Evolutionary conservation across 441 rosid genomes (phyloP), one percentile per base, ranked within the genome.

Genomic region (Kokia cookei): DNA sequence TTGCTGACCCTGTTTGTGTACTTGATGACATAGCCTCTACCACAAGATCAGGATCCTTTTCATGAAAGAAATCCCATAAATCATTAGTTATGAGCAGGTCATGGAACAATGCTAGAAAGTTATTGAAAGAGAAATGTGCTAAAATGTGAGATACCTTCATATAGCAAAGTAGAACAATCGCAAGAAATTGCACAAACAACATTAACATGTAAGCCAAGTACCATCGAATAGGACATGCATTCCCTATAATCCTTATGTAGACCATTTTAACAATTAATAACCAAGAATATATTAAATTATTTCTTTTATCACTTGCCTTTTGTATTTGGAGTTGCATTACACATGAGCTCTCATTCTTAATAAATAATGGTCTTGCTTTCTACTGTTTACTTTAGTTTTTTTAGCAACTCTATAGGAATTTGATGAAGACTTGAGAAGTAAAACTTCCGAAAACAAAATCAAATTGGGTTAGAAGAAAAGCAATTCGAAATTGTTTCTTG

Each of bases 1-100:
- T 87, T n/a, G 96, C 62, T 47, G 96, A 79, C 82, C 88, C 96
- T 11, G 94, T 83, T n/a, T 91, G 84, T 35, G 86, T 80, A 64
- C 84, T 76, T 27, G 94, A 55, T 13, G 87, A 63, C 93, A 95
- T 93, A 59, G 93, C 77, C 85, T 93, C 99, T 58, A 93, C 98
- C 63, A 93, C 79, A 70, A 95, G 81, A 73, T 86, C 96, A 83
- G 91, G 87, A 84, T 95, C 99, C 99, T 95, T 84, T 64, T 72
- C 66, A 74, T 65, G 2, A 69, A 66, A 82, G 32, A 32, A 10
- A 53, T 27, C 0, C n/a, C 66, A 71, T 71, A 26, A 24, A 17
- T 9, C 45, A 63, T 9, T 59, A 43, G 17, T 9, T 22, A 15
- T 6, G 17, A 45, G 22, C n/a, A 4, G 40, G 10, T 9, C 29